Evolutionary conservation across 78 protist species (phyloP), one percentile per base, ranked within the genome.

Genomic region (Guillardia theta): DNA sequence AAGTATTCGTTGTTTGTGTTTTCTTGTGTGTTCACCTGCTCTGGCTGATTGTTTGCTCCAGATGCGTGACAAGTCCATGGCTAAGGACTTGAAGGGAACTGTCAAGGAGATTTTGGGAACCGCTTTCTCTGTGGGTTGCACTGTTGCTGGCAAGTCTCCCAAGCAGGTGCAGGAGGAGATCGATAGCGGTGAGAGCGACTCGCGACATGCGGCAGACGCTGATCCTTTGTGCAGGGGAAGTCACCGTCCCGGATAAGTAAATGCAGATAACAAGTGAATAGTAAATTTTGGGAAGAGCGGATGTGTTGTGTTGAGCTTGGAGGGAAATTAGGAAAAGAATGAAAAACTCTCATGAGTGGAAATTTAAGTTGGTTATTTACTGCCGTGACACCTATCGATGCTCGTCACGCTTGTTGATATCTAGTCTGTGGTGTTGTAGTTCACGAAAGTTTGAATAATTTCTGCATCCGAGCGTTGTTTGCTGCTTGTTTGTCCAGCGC

Each of bases 101-200:
- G 97, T 98, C 78, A 94, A 95, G 94, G 99, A 99, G 97, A 97
- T 99, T 53, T 97, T 99, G 44, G 99, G 99, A 48, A 98, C 99
- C 0, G 70, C 96, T 77, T 37, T 58, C 95, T 97, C 99, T 21
- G 95, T 98, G 33, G 99, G 99, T 96, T 98, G 99, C 97, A 96
- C 96, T 76, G 97, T 99, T 48, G 98, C 97, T 92, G 99, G 99
- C 54, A 62, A 96, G 96, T 41, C 95, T 30, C 98, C 99, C 12
- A 87, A 54, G 48, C 97, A 97, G 70, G 44, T 98, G 95, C 97
- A 96, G 92, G 95, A 87, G n/a, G 92, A 8, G 27, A 95, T 99
- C 96, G 37, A 96, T 30, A 53, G 62, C 33, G 95, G 94, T 4
- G 39, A 80, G 39, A 9, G 54, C 10, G 87, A 4, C 4, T 76